Evolutionary conservation across 2,329 filamentous ascomycete species (phyloP).

Genomic region (Proliferodiscus dingleyae): DNA sequence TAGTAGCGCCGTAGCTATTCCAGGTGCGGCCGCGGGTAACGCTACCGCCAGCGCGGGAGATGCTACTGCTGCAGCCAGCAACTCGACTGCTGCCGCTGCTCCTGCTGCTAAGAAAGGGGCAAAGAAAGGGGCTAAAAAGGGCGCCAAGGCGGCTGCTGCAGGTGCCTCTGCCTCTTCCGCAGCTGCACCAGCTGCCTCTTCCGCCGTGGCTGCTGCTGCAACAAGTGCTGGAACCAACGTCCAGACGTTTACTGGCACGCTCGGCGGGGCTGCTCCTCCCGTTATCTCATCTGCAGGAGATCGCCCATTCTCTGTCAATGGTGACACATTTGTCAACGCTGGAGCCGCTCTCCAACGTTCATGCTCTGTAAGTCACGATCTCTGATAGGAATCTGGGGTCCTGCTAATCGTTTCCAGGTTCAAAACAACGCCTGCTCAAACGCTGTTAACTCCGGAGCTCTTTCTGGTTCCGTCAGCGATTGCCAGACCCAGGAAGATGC

Average conservation of each 20-base stretch:
- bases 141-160: constrained; percentile 13
- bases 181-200: background rate
- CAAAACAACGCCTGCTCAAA: constrained; percentile 57
- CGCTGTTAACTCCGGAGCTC: constrained; percentile 47
- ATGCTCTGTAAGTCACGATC: constrained; percentile 50
- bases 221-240: constrained; percentile 29
- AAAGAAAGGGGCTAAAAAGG: too few relatives aligned
- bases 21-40: constrained; percentile 17
- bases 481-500: constrained; percentile 50
- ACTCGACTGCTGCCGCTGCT: constrained; percentile 4
- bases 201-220: constrained; percentile 4
- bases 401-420: constrained; percentile 25
- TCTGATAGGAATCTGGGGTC: too few relatives aligned
- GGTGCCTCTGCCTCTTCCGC: background rate
- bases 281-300: constrained; percentile 43
- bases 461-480: constrained; percentile 40
- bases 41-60: constrained; percentile 6
- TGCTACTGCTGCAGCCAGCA: constrained; percentile 6
- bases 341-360: constrained; percentile 53
- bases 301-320: constrained; percentile 53
- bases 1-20: too few relatives aligned
- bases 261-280: constrained; percentile 47
- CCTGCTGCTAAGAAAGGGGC: constrained; percentile 7
- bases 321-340: constrained; percentile 52
- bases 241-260: constrained; percentile 40